phyloP scores from a whole-genome alignment of 1,139 yeast genomes.

The Yamadazyma diospyri region DNA sequence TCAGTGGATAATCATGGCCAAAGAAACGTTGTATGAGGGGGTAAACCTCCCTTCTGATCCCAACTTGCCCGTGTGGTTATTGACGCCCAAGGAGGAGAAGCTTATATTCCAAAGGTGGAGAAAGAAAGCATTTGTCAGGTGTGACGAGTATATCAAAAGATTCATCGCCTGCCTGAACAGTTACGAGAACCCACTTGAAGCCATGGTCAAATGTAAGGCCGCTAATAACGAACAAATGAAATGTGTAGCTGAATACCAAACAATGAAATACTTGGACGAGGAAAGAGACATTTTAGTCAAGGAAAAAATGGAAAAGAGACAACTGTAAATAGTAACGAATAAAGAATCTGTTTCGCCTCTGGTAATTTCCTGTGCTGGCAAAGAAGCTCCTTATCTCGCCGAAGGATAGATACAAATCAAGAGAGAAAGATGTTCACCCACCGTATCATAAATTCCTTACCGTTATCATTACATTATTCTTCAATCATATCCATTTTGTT shows the following conservation, averaged over 20 bases:
- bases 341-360: no score
- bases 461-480: no score
- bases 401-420: no score
- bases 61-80: slow-evolving; percentile 73
- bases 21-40: slow-evolving; percentile 37
- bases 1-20: slow-evolving; percentile 14
- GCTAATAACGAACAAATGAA: slow-evolving; percentile 29
- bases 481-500: no score
- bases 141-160: slow-evolving; percentile 62
- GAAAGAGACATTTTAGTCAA: slow-evolving; percentile 64
- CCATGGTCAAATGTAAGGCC: slow-evolving; percentile 51
- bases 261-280: slow-evolving; percentile 62
- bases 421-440: no score
- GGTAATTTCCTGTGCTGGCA: no score
- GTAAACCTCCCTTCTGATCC: slow-evolving; percentile 44
- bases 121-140: slow-evolving; percentile 63
- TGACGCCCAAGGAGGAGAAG: slow-evolving; percentile 84
- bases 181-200: slow-evolving; percentile 49
- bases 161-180: slow-evolving; percentile 41
- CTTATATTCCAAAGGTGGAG: slow-evolving; percentile 77
- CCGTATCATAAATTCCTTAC: background rate
- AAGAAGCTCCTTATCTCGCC: no score
- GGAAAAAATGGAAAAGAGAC: slow-evolving; percentile 43
- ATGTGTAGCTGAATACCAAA: slow-evolving; percentile 70
- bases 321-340: background rate